These are phyloP conservation scores for Phyllosticta citrichinensis DNA, from an alignment of 2,329 filamentous ascomycete species.

Conservation along the genomic window DNA sequence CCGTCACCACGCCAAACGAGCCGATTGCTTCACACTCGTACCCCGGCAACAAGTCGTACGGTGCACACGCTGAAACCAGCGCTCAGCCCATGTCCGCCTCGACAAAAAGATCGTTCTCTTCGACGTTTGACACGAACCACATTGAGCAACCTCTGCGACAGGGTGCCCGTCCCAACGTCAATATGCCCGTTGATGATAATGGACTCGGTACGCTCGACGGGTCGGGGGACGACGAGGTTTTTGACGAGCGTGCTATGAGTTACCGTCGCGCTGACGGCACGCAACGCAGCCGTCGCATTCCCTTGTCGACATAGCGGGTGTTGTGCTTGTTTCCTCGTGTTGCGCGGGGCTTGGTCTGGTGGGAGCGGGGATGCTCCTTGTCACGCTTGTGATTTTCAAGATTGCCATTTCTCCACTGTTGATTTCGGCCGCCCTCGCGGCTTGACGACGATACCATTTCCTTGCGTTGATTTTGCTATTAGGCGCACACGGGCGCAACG, in stretches of 20 bases:
- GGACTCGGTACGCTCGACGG: conserved; percentile 18
- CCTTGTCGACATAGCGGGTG: conserved; percentile 9
- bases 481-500: conserved; percentile 1
- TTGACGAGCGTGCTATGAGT: conserved; percentile 32
- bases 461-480: conserved; percentile 1
- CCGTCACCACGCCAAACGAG: background rate
- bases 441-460: conserved; percentile 11
- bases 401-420: conserved; percentile 3
- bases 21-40: conserved; percentile 9
- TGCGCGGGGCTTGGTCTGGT: background rate
- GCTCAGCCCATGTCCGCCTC: conserved; percentile 20
- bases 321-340: background rate
- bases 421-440: background rate
- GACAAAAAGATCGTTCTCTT: conserved; percentile 37
- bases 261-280: conserved; percentile 39
- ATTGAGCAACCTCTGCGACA: conserved; percentile 34
- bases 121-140: conserved; percentile 36
- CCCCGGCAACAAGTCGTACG: conserved; percentile 18
- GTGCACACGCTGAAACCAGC: conserved; percentile 1
- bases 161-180: conserved; percentile 33
- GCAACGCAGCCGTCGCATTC: conserved; percentile 27
- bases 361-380: background rate
- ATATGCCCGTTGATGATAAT: conserved; percentile 17
- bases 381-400: background rate
- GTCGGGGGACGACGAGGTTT: conserved; percentile 29